Evolutionary conservation across 768 basidiomycete species (phyloP).

Genomic region (Asterophora lycoperdoides): DNA sequence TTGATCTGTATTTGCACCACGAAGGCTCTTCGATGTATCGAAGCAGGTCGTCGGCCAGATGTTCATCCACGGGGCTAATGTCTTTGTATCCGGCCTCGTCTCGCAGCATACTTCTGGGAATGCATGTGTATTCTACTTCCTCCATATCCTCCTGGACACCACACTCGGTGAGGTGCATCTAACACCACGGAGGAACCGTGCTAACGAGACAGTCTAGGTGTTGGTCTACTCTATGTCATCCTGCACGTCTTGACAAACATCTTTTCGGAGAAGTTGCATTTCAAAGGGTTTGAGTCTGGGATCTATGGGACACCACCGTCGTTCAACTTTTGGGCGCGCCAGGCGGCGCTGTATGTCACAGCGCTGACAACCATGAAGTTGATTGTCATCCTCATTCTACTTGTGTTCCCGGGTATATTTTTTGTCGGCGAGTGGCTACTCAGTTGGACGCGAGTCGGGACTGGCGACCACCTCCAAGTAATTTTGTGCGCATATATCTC

Average conservation of each 20-base stretch:
- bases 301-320: conserved; percentile 86
- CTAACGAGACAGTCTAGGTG: conserved; percentile 44
- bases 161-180: conserved; percentile 64
- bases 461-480: conserved; percentile 65
- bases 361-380: conserved; percentile 86
- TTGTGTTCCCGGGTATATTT: conserved; percentile 66
- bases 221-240: conserved; percentile 74
- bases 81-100: conserved; percentile 73
- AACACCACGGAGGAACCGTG: background rate
- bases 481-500: conserved; percentile 58
- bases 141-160: conserved; percentile 90
- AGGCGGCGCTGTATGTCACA: conserved; percentile 78
- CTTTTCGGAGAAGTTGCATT: conserved; percentile 55
- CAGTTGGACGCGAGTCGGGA: conserved; percentile 64
- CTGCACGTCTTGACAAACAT: conserved; percentile 61
- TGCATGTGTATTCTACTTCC: conserved; percentile 89
- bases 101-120: conserved; percentile 70
- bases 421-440: conserved; percentile 83
- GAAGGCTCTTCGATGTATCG: conserved; percentile 86
- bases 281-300: conserved; percentile 82
- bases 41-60: conserved; percentile 88
- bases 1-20: conserved; percentile 9
- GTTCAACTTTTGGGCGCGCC: conserved; percentile 65
- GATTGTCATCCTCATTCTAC: conserved; percentile 75
- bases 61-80: conserved; percentile 76